Evolutionary conservation across 345 rosid genomes (phyloP), one percentile per base, ranked within the genome.

Genomic region (Lumnitzera littorea): DNA sequence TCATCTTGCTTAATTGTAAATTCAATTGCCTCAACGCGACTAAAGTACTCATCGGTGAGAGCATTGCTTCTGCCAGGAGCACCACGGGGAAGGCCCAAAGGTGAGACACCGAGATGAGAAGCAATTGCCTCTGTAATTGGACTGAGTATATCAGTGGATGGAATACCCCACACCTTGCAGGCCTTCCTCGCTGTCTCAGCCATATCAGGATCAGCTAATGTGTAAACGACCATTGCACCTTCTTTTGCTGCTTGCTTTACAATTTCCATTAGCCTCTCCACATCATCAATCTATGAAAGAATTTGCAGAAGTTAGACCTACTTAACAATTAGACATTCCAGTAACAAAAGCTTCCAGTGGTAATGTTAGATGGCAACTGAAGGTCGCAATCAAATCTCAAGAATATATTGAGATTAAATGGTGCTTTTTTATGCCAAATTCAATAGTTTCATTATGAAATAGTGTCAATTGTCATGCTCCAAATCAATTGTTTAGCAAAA

Each of bases 1-100:
- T 92, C 97, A 64, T 86, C 98, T 61, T 87, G 91, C 78, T 87
- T 87, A 76, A 89, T 87, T 0, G 91, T 92, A 75, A 92, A 92
- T 55, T 92, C 96, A 51, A 89, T 78, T 9, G 96, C 95, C 75
- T 86, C 89, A 36, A 89, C 84, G 46, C 88, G 51, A 51, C 29
- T 47, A 67, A 92, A 89, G 75, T 83, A 92, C 20, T 92, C 96
- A 15, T 84, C 92, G 2, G 76, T 65, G 12, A 87, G 86, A 25
- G 86, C 77, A 24, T 73, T 17, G 50, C 61, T 71, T 64, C 87
- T 66, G 15, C 84, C 78, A 9, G 81, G 56, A 6, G 92, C 92
- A 48, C 91, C 83, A 46, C 98, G 96, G 9, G 91, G 80, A 36
- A 92, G 84, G 23, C 97, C 95, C 4, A 88, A 85, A 24, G 98